Conservation (phyloP, 441 rosid species). For the Capsella rubella region DNA sequence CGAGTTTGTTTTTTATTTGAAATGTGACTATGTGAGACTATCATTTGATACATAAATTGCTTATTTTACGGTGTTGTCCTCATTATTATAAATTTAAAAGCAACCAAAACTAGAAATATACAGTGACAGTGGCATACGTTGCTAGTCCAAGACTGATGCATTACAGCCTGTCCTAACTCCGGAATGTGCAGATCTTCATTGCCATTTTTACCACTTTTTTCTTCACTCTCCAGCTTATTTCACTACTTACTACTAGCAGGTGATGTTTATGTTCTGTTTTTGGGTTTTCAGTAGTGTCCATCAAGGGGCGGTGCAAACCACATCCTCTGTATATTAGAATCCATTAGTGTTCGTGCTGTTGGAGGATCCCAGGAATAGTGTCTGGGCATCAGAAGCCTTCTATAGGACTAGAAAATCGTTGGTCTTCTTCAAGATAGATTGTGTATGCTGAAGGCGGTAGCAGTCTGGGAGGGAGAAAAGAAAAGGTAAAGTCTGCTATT, state of each 20-base stretch:
- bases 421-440: conserved; percentile 16
- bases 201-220: background rate
- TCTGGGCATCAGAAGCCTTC: conserved; percentile 10
- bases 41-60: background rate
- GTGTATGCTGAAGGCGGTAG: background rate
- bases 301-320: conserved; percentile 25
- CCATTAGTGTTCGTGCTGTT: conserved; percentile 29
- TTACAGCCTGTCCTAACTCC: conserved; percentile 16
- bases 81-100: background rate
- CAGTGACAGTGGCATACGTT: background rate
- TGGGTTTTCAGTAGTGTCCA: conserved; percentile 22
- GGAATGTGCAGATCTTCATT: background rate
- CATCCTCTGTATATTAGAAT: background rate
- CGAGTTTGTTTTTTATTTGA: background rate
- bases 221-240: background rate
- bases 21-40: background rate
- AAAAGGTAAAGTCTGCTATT: background rate
- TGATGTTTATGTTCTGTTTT: conserved; percentile 15
- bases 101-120: background rate
- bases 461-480: background rate
- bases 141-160: conserved; percentile 10
- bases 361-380: background rate
- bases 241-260: background rate
- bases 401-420: background rate
- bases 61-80: background rate